Evolutionary conservation across 306 rosid species (phyloP).

Genomic region (Datisca glomerata): DNA sequence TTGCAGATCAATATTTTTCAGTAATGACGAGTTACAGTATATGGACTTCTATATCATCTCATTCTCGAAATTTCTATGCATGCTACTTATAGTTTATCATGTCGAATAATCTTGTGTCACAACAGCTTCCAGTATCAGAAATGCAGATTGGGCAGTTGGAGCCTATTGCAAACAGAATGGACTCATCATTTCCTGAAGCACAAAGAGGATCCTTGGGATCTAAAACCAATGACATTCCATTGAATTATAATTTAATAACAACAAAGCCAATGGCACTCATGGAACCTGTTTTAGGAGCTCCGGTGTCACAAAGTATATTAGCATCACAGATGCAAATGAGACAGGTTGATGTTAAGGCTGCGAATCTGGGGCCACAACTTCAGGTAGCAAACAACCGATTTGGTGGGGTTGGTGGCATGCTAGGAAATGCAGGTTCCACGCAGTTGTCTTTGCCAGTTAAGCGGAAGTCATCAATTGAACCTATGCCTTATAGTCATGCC

Average conservation of each 20-base stretch:
- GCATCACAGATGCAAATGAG: slow-evolving; percentile 26
- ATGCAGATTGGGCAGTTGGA: slow-evolving; percentile 54
- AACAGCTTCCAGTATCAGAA: slow-evolving; percentile 29
- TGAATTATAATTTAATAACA: slow-evolving; percentile 26
- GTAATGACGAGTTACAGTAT: neutral
- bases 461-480: slow-evolving; percentile 56
- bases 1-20: slow-evolving; percentile 3
- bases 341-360: slow-evolving; percentile 18
- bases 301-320: slow-evolving; percentile 29
- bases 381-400: slow-evolving; percentile 21
- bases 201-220: slow-evolving; percentile 38
- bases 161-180: slow-evolving; percentile 33
- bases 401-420: slow-evolving; percentile 26
- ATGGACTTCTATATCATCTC: neutral
- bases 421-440: slow-evolving; percentile 19
- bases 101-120: slow-evolving; percentile 52
- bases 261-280: slow-evolving; percentile 26
- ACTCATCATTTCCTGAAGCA: slow-evolving; percentile 37
- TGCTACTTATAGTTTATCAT: slow-evolving; percentile 20
- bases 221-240: slow-evolving; percentile 23
- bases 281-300: slow-evolving; percentile 24
- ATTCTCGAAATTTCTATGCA: slow-evolving; percentile 1
- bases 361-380: slow-evolving; percentile 19
- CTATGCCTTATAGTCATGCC: slow-evolving; percentile 13
- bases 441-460: slow-evolving; percentile 36